Percentiles rank a stretch among this genome's conserved stretches.
These are phyloP conservation scores for Scheffersomyces spartinae DNA, from an alignment of 805 yeast genomes.

Conservation along the genomic window DNA sequence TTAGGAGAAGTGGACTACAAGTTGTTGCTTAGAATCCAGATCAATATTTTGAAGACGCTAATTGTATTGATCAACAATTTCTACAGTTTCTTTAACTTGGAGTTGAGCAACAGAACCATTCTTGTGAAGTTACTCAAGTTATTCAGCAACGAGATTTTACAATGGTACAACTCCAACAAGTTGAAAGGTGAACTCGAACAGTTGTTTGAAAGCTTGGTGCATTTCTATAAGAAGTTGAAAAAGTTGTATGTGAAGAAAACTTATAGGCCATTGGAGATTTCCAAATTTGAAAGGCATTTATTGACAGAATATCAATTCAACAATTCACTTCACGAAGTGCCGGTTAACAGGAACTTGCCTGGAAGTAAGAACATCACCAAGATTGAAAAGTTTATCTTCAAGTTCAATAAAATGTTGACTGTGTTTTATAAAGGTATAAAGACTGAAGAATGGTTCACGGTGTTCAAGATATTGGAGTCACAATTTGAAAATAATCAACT, in stretches of 20 bases:
- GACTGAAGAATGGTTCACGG: constrained; percentile 67
- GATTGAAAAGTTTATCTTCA: constrained; percentile 51
- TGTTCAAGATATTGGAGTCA: constrained; percentile 62
- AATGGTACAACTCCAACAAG: constrained; percentile 34
- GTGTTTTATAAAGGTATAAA: constrained; percentile 46
- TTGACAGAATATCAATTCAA: constrained; percentile 31
- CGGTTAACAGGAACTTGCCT: constrained; percentile 34
- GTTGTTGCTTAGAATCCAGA: constrained; percentile 64
- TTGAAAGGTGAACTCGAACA: constrained; percentile 21
- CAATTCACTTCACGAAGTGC: constrained; percentile 32
- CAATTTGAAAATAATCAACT: constrained; percentile 51
- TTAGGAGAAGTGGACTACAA: constrained; percentile 48
- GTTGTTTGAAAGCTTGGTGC: constrained; percentile 27
- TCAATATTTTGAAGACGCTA: constrained; percentile 71
- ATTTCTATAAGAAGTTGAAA: constrained; percentile 53
- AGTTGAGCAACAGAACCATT: constrained; percentile 43
- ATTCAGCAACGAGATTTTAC: constrained; percentile 54
- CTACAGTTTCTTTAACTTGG: constrained; percentile 65
- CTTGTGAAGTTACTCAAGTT: constrained; percentile 55
- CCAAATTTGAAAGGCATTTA: constrained; percentile 25
- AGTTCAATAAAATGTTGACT: constrained; percentile 50
- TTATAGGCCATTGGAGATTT: constrained; percentile 45
- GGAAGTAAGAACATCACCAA: constrained; percentile 32
- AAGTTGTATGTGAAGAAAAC: constrained; percentile 58
- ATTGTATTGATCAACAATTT: constrained; percentile 60